phyloP scores from a whole-genome alignment of 2,329 filamentous ascomycete genomes.

The Didymella exigua region DNA sequence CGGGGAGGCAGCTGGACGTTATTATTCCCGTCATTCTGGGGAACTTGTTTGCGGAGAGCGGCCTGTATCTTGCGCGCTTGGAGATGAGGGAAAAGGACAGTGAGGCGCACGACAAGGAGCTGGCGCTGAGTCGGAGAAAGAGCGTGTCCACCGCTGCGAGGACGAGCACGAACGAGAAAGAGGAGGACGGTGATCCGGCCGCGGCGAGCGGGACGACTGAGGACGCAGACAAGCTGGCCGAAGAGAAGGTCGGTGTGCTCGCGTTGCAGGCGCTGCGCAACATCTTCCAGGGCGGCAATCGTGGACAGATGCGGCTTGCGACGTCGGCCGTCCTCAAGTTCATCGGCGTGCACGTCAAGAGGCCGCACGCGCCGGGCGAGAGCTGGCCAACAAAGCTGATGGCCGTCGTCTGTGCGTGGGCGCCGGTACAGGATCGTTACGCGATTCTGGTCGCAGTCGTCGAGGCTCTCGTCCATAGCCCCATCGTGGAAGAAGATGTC shows the following conservation, averaged over 20 bases:
- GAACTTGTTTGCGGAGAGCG: conserved; percentile 79
- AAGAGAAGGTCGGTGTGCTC: conserved; percentile 83
- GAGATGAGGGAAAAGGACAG: conserved; percentile 66
- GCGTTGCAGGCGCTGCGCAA: conserved; percentile 86
- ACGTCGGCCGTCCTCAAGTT: conserved; percentile 77
- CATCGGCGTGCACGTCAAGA: conserved; percentile 54
- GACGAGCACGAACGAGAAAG: conserved; percentile 63
- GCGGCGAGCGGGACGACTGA: conserved; percentile 80
- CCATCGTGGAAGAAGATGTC: conserved; percentile 72
- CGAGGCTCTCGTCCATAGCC: conserved; percentile 73
- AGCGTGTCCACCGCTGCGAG: conserved; percentile 76
- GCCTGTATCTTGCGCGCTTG: conserved; percentile 71
- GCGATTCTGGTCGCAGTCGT: conserved; percentile 83
- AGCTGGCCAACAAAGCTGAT: conserved; percentile 86
- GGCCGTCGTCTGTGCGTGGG: conserved; percentile 80
- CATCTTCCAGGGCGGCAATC: conserved; percentile 82
- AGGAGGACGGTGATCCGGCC: conserved; percentile 67
- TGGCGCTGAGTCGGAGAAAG: conserved; percentile 68
- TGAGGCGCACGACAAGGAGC: conserved; percentile 71
- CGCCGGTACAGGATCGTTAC: conserved; percentile 92
- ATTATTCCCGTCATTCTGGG: conserved; percentile 85
- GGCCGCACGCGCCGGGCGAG: conserved; percentile 46
- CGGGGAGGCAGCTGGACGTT: conserved; percentile 75
- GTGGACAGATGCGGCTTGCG: conserved; percentile 78
- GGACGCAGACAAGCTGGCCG: conserved; percentile 86